Evolutionary conservation across 139 green algal species (phyloP), one percentile per base, ranked within the genome.

Genomic region (Penium margaritaceum): DNA sequence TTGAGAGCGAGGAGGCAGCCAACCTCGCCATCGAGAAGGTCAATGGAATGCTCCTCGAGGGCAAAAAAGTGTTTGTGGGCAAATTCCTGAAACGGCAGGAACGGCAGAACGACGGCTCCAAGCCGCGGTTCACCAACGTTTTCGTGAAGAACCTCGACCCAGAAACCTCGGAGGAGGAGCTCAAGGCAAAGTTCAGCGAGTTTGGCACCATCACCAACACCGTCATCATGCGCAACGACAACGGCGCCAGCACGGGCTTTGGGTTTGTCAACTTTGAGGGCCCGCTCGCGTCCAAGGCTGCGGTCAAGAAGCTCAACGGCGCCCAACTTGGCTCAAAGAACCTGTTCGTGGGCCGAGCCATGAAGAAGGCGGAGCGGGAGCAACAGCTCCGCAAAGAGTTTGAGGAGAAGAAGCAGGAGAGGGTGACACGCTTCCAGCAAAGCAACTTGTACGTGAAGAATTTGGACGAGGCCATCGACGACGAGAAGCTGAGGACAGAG

Each of bases 371-470:
- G 3, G 83, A 87, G 71, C 73, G 83, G 6, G 83, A 86, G 36
- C 67, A 62, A 27, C 41, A 78, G 64, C 63, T 87, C n/a, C 73
- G 66, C 69, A 12, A 77, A 27, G 17, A 79, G 53, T 79, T 79
- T 67, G 72, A 79, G 62, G 78, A 86, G 47, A 76, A 73, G 43
- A 66, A 79, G 33, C 51, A 76, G 24, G 81, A 82, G 81, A 61
- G 83, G 37, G 60, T 71, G 32, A 79, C 86, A 19, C 86, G 86
- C 61, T 76, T 68, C 29, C 41, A 73, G 27, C 76, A 76, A 38
- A 77, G 34, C 30, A 87, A 87, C 66, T 46, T 87, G 14, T 87
- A 87, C 72, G 44, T 87, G 41, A 87, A 87, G 76, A 87, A 87
- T 70, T 34, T 87, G 17, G 80, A 84, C 36, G 83, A 87, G 24